Base-by-base conservation (phyloP, 108 stramenopile species). In the Pseudonitzschia multiseries region DNA sequence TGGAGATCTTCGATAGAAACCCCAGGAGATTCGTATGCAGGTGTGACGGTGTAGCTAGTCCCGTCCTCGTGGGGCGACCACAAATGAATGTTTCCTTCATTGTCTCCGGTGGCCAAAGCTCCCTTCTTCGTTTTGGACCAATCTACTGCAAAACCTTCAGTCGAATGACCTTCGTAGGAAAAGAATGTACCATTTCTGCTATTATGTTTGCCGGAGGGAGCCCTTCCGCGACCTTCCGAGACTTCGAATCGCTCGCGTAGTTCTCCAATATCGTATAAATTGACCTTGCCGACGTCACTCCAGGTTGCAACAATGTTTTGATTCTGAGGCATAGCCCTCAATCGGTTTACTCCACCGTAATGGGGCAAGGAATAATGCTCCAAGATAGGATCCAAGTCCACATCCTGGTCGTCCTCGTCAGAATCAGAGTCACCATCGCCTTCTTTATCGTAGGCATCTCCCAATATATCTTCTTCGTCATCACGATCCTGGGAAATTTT, bases 111-210 rank as follows among this genome's bases (percentile, higher is more conserved):
- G 8, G 88, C 97, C 64, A 98, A 72, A 31, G 73, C 78, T 17
- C 97, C 97, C 48, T 78, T 79, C 12, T 81, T 79, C 13, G 80
- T 81, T 2, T 52, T 65, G 14, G 86, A 91, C 99, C 99, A 98
- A 73, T 97, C 97, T 54, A 98, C 54, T 5, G 97, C 98, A 71
- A 90, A 98, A 31, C 98, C 99, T 75, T 98, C 98, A 8, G 83
- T 77, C 12, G 72, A 66, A 72, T 97, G 95, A 13, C 89, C 93
- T 4, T 69, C 68, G 71, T 95, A 89, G 17, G 82, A 83, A 76
- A 87, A 94, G 76, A 94, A 83, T 12, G 96, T 90, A 42, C 89
- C 88, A 28, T 76, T 81, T 22, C 63, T 71, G 17, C 52, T 41
- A 8, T 21, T 33, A 54, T 83, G 70, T 18, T 43, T 59, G 36